A percentile compares a stretch with the other conserved stretches of the same genome.
These are phyloP conservation scores for Leersia perrieri DNA, from an alignment of 176 grass and related monocot species.

Conservation along the genomic window DNA sequence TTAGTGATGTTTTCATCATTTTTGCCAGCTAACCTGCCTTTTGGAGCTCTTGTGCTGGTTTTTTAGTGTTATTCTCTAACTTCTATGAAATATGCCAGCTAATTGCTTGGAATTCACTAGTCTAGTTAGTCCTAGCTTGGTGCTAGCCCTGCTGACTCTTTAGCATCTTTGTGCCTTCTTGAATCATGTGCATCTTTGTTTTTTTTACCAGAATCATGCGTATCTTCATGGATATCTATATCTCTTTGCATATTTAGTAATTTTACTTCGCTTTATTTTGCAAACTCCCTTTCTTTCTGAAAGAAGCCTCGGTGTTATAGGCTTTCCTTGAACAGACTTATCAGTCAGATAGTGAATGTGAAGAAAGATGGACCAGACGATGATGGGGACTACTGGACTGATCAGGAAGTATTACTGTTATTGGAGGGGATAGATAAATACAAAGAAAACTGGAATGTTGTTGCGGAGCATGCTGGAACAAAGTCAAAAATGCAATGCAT, in stretches of 20 bases:
- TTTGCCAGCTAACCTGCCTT: not conserved
- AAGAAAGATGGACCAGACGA: constrained; percentile 53
- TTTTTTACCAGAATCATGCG: too few species aligned
- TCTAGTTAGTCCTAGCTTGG: not conserved
- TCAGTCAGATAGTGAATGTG: constrained; percentile 74
- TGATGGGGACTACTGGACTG: constrained; percentile 80
- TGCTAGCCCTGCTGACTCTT: not conserved
- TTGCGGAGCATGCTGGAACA: constrained; percentile 76
- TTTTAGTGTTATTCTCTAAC: not conserved
- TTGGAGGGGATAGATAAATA: constrained; percentile 91
- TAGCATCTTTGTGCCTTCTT: not conserved
- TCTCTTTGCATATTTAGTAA: not conserved
- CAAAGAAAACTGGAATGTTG: constrained; percentile 86
- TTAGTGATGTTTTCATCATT: too few species aligned
- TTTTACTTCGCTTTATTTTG: constrained; percentile 9
- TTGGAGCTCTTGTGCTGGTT: not conserved
- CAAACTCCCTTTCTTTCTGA: not conserved
- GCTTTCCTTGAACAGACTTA: constrained; percentile 23
- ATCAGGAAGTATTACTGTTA: constrained; percentile 85
- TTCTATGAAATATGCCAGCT: not conserved
- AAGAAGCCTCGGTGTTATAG: not conserved
- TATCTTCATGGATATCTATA: too few species aligned
- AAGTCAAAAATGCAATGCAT: constrained; percentile 96
- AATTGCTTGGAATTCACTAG: not conserved
- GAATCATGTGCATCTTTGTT: constrained; percentile 8